Conservation (phyloP, 2,329 filamentous ascomycete species). For the Knoxdaviesia proteae region DNA sequence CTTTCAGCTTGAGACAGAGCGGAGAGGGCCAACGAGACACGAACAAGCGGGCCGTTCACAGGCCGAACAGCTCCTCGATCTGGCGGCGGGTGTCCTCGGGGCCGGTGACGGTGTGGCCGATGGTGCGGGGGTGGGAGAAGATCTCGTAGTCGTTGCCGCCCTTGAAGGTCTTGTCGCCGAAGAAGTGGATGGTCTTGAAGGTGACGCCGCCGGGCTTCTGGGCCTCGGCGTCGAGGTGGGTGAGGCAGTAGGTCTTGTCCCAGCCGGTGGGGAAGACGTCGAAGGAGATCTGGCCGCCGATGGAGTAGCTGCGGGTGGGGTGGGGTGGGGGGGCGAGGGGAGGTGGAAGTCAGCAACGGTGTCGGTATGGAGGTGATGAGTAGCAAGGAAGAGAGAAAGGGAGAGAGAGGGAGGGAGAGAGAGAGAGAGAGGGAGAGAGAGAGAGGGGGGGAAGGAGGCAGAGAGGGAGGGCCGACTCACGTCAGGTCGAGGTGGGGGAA, state of each 20-base stretch:
- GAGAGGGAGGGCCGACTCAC: constrained; percentile 24
- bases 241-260: constrained; percentile 96
- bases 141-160: constrained; percentile 97
- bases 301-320: constrained; percentile 47
- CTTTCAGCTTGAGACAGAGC: constrained; percentile 1
- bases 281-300: constrained; percentile 95
- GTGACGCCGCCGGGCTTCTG: constrained; percentile 45
- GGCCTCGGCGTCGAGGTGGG: constrained; percentile 67
- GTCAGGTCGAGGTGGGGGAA: constrained; percentile 74
- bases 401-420: constrained; percentile 1
- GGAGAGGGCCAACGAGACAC: neutral
- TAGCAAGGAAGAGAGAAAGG: neutral
- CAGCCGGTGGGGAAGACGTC: constrained; percentile 92
- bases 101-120: constrained; percentile 62
- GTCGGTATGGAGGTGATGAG: neutral
- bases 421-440: constrained; percentile 1
- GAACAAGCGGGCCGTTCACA: constrained; percentile 18
- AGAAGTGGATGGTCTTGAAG: constrained; percentile 89
- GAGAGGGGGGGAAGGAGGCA: neutral
- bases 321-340: neutral
- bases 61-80: constrained; percentile 60
- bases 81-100: constrained; percentile 67
- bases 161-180: constrained; percentile 81
- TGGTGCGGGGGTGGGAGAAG: constrained; percentile 59
- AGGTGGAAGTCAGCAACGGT: neutral